These are phyloP conservation scores for Colletotrichum magnum DNA, from an alignment of 2,329 filamentous ascomycete genomes.

Conservation along the genomic window DNA sequence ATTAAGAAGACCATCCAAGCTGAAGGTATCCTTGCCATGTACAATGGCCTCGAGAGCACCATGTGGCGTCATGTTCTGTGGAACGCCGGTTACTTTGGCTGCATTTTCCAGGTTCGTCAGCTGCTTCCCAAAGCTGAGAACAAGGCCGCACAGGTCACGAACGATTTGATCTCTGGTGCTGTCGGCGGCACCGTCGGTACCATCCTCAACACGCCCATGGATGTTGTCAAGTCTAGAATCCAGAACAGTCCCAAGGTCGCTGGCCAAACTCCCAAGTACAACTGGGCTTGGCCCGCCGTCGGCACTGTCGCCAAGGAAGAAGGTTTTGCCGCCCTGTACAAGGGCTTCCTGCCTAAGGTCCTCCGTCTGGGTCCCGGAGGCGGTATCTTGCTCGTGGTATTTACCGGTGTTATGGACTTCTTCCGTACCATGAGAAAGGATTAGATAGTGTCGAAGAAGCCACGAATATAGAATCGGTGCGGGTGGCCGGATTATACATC, in stretches of 20 bases:
- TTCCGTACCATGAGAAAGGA: constrained; percentile 76
- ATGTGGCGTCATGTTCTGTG: constrained; percentile 92
- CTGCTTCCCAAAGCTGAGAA: constrained; percentile 85
- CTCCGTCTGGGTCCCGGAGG: constrained; percentile 68
- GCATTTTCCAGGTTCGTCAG: constrained; percentile 95
- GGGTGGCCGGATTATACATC: constrained; percentile 28
- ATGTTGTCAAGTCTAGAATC: constrained; percentile 98
- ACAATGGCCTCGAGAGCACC: constrained; percentile 97
- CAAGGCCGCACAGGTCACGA: constrained; percentile 85
- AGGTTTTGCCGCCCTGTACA: constrained; percentile 92
- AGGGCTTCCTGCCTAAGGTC: constrained; percentile 97
- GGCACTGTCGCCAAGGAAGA: constrained; percentile 93
- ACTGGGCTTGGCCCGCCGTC: constrained; percentile 95
- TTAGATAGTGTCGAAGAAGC: not conserved
- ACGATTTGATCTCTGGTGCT: constrained; percentile 89
- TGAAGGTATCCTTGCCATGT: constrained; percentile 89
- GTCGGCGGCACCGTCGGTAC: constrained; percentile 92
- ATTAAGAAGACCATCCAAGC: constrained; percentile 85
- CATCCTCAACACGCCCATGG: constrained; percentile 93
- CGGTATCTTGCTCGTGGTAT: constrained; percentile 85
- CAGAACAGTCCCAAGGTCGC: constrained; percentile 90
- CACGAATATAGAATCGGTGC: not conserved
- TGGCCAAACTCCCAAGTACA: constrained; percentile 93
- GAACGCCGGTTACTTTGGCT: constrained; percentile 98
- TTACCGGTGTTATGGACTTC: constrained; percentile 92